These are phyloP conservation scores for Phytophthora citrophthora DNA, from an alignment of 352 stramenopile genomes.

Conservation along the genomic window DNA sequence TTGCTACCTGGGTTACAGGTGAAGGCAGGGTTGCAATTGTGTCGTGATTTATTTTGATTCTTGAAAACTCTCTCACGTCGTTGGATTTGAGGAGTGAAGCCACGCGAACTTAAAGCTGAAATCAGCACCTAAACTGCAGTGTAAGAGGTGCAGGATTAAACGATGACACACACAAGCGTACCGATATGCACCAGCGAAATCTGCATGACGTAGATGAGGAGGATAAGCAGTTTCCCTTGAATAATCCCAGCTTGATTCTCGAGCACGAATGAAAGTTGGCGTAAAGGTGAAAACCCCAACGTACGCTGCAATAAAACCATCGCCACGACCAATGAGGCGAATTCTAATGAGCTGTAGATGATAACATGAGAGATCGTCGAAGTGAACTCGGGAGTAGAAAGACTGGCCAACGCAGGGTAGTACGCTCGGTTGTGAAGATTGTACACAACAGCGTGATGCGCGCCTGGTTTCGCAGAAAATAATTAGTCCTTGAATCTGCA, in stretches of 20 bases:
- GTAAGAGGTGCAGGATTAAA: neutral
- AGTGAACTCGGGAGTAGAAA: conserved; percentile 3
- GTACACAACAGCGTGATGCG: conserved; percentile 14
- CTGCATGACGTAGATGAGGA: conserved; percentile 40
- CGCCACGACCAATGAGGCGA: conserved; percentile 13
- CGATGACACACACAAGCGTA: neutral
- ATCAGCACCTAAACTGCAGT: conserved; percentile 8
- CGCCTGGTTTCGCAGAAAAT: conserved; percentile 5
- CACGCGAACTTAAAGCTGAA: conserved; percentile 32
- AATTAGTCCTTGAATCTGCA: too few relatives aligned
- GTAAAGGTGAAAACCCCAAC: conserved; percentile 18
- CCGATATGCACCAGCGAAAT: conserved; percentile 36
- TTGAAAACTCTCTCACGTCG: neutral
- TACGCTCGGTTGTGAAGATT: conserved; percentile 35
- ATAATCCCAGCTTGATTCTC: conserved; percentile 28
- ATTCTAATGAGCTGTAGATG: conserved; percentile 23
- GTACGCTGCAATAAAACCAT: conserved; percentile 17
- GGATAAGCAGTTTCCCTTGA: conserved; percentile 34
- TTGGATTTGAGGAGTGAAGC: conserved; percentile 1
- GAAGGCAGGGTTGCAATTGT: too few relatives aligned
- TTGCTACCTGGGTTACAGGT: too few relatives aligned
- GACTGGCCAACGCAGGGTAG: conserved; percentile 16
- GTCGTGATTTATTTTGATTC: too few relatives aligned
- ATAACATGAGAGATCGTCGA: conserved; percentile 11
- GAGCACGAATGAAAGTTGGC: conserved; percentile 41